phyloP scores from a whole-genome alignment of 139 green algal genomes.

The Coelastrella sp. region DNA sequence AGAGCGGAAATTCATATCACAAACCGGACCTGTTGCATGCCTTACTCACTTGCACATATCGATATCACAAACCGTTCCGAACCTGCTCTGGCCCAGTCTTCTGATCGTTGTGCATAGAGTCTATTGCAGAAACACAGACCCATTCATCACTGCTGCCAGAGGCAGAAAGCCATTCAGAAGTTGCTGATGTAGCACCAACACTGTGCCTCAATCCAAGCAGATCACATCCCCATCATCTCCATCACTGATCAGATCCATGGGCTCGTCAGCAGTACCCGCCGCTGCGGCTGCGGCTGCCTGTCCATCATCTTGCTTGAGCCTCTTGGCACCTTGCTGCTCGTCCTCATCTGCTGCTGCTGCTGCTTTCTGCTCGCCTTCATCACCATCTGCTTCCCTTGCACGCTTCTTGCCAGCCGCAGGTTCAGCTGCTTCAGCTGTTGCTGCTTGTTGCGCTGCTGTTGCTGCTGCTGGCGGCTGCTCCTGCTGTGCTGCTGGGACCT shows the following conservation, averaged over 20 bases:
- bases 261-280: neutral
- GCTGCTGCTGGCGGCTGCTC: neutral
- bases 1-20: too few relatives aligned
- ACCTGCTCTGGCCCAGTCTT: too few relatives aligned
- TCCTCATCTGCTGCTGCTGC: conserved; percentile 15
- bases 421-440: neutral
- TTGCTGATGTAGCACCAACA: neutral
- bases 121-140: too few relatives aligned
- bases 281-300: neutral
- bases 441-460: conserved; percentile 9
- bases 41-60: too few relatives aligned
- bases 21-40: too few relatives aligned
- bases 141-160: too few relatives aligned
- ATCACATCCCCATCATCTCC: conserved; percentile 18
- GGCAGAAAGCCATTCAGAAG: neutral
- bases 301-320: neutral
- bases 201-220: conserved; percentile 13
- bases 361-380: neutral
- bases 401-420: conserved; percentile 4
- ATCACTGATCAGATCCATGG: neutral
- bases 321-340: neutral
- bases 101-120: too few relatives aligned
- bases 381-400: conserved; percentile 8
- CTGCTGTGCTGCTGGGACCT: conserved; percentile 29
- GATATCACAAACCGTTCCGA: neutral